phyloP scores from a whole-genome alignment of 164 flowering plant species.

The Piper betle region DNA sequence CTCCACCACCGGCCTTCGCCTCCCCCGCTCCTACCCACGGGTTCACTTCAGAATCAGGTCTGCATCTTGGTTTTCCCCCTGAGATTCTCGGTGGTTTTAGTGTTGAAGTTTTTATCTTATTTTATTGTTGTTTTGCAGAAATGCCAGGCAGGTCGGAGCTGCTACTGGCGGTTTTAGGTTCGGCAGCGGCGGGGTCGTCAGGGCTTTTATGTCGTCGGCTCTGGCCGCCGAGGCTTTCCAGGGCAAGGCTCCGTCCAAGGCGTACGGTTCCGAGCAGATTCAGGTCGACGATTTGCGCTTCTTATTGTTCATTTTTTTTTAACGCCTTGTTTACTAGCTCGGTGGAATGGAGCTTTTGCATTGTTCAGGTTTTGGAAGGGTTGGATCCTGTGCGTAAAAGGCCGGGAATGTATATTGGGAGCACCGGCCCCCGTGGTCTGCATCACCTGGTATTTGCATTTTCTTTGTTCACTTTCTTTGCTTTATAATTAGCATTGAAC shows the following conservation, averaged over 20 bases:
- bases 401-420: slow-evolving; percentile 98
- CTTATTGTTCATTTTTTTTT: no score
- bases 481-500: not conserved
- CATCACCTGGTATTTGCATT: slow-evolving; percentile 67
- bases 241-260: slow-evolving; percentile 30
- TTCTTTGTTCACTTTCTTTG: not conserved
- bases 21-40: slow-evolving; percentile 1
- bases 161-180: slow-evolving; percentile 12
- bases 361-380: slow-evolving; percentile 78
- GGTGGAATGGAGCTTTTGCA: no score
- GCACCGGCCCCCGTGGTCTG: slow-evolving; percentile 93
- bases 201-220: slow-evolving; percentile 60
- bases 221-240: slow-evolving; percentile 35
- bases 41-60: slow-evolving; percentile 7
- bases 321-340: not conserved
- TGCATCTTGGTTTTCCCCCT: not conserved
- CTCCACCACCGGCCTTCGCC: slow-evolving; percentile 3
- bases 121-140: slow-evolving; percentile 18
- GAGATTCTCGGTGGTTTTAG: no score
- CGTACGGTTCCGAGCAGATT: slow-evolving; percentile 87
- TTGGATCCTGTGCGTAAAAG: slow-evolving; percentile 94
- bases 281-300: no score
- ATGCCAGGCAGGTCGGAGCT: slow-evolving; percentile 13
- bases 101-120: not conserved
- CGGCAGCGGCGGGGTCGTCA: slow-evolving; percentile 27